phyloP scores from a whole-genome alignment of 2,329 filamentous ascomycete genomes.

The Penicillium olsonii region DNA sequence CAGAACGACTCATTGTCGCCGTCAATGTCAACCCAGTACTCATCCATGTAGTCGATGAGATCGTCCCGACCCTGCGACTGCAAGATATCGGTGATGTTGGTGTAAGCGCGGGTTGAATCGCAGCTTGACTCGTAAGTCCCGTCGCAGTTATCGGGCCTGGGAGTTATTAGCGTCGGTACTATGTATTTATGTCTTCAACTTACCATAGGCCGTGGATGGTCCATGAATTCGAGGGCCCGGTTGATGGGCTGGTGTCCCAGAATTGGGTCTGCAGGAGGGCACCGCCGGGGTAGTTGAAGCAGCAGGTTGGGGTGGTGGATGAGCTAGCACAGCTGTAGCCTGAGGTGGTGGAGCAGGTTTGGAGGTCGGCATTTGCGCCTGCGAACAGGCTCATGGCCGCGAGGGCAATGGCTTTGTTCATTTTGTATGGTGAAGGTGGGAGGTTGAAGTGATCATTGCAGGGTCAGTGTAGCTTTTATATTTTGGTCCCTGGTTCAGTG shows the following conservation, averaged over 20 bases:
- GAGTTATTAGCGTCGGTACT: not conserved
- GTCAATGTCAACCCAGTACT: conserved; percentile 61
- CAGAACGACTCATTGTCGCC: conserved; percentile 62
- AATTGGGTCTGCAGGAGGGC: conserved; percentile 61
- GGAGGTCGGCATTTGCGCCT: conserved; percentile 25
- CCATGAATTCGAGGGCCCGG: conserved; percentile 58
- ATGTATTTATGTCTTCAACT: conserved; percentile 10
- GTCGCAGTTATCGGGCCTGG: conserved; percentile 56
- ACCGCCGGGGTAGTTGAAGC: conserved; percentile 61
- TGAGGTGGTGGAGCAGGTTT: conserved; percentile 35
- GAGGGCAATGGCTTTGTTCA: conserved; percentile 25
- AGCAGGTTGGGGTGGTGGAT: conserved; percentile 54
- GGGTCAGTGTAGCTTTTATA: not conserved
- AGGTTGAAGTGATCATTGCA: not conserved
- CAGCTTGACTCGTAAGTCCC: conserved; percentile 60
- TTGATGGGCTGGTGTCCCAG: conserved; percentile 59
- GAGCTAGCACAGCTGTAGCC: conserved; percentile 60
- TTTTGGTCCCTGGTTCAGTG: conserved; percentile 6
- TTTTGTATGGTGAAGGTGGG: not conserved
- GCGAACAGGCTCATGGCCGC: conserved; percentile 21
- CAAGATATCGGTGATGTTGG: conserved; percentile 59
- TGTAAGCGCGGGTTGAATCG: conserved; percentile 56
- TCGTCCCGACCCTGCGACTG: conserved; percentile 51
- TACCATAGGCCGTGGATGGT: conserved; percentile 61
- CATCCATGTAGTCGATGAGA: conserved; percentile 59